Percentiles rank a stretch among this genome's conserved stretches.
Conservation (phyloP, 768 basidiomycete genomes). For the Boletus reticulatus region DNA sequence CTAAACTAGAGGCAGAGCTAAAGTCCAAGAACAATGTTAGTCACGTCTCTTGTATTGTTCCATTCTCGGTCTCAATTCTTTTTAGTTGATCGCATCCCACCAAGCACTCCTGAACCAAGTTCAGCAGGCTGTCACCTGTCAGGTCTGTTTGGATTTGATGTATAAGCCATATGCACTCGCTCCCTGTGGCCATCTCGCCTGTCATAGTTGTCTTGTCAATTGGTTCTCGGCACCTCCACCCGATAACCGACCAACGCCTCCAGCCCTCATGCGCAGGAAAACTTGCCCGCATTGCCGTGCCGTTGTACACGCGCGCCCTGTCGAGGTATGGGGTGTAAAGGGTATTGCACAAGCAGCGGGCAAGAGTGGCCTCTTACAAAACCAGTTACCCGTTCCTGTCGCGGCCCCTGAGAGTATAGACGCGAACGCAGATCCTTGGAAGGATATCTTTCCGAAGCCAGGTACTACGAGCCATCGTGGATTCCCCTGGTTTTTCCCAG, state of each 20-base stretch:
- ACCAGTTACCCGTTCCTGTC: constrained; percentile 23
- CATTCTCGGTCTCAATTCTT: background rate
- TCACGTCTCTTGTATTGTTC: background rate
- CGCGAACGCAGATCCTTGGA: constrained; percentile 58
- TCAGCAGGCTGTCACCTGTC: constrained; percentile 67
- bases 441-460: constrained; percentile 50
- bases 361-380: constrained; percentile 49
- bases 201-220: constrained; percentile 66
- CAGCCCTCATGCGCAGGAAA: constrained; percentile 36
- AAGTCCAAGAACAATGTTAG: constrained; percentile 40
- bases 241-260: constrained; percentile 24
- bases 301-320: constrained; percentile 42
- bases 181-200: constrained; percentile 74
- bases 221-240: constrained; percentile 63
- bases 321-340: constrained; percentile 49
- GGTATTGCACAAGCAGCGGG: constrained; percentile 44
- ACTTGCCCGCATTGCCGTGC: constrained; percentile 47
- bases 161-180: constrained; percentile 71
- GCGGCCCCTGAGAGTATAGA: constrained; percentile 27
- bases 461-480: constrained; percentile 1
- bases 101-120: constrained; percentile 51
- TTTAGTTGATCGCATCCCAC: constrained; percentile 51
- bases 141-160: constrained; percentile 76
- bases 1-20: constrained; percentile 45
- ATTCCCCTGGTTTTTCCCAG: constrained; percentile 27